A percentile compares a stretch with the other conserved stretches of the same genome.
Evolutionary conservation across 768 basidiomycete genomes (phyloP).

Genomic region (Lentinula guzmanii): DNA sequence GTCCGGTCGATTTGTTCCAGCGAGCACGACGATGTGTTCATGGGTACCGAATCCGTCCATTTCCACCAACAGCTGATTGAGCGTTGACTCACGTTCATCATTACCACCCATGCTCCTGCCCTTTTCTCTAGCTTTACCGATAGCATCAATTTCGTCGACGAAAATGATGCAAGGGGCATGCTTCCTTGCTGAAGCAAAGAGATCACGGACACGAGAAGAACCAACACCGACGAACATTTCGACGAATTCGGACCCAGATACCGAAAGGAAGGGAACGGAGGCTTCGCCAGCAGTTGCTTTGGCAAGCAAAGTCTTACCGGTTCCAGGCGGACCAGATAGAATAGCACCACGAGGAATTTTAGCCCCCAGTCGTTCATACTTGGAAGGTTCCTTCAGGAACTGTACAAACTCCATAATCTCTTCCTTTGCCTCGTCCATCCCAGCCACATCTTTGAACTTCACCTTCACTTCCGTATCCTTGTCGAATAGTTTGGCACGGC

Average conservation of each 20-base stretch:
- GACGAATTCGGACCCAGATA: conserved; percentile 98
- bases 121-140: conserved; percentile 87
- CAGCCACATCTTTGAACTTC: conserved; percentile 95
- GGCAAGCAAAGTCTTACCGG: conserved; percentile 95
- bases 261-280: conserved; percentile 94
- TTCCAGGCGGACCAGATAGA: conserved; percentile 93
- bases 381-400: conserved; percentile 92
- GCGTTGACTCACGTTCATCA: conserved; percentile 95
- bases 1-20: conserved; percentile 95
- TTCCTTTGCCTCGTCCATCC: conserved; percentile 99
- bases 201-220: conserved; percentile 92
- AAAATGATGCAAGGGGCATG: conserved; percentile 98
- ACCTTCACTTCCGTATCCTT: conserved; percentile 92
- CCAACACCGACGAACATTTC: conserved; percentile 99
- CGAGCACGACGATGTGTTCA: conserved; percentile 93
- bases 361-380: conserved; percentile 94
- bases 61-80: conserved; percentile 96
- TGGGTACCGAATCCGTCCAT: conserved; percentile 99
- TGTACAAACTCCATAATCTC: conserved; percentile 99
- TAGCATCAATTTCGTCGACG: conserved; percentile 98
- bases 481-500: conserved; percentile 91
- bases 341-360: conserved; percentile 97
- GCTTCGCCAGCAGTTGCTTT: conserved; percentile 99
- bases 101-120: conserved; percentile 79
- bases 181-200: conserved; percentile 97